phyloP scores from a whole-genome alignment of 306 rosid species.

The Purshia tridentata region DNA sequence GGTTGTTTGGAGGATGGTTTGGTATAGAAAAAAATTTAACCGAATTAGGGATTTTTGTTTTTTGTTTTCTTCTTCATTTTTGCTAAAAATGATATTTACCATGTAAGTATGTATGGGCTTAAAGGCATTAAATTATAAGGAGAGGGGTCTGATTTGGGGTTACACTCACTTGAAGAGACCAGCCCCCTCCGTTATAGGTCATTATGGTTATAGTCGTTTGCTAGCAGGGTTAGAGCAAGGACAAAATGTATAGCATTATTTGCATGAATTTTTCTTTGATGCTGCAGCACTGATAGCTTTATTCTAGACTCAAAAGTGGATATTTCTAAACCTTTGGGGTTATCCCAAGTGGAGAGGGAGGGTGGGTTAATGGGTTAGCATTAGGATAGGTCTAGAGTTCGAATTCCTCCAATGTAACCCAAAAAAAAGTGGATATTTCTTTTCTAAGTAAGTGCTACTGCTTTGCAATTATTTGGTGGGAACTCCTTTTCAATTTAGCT shows the following conservation, averaged over 20 bases:
- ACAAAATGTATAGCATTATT: neutral
- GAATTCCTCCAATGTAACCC: no score
- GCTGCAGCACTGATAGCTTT: neutral
- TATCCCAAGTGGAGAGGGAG: neutral
- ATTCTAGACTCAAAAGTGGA: neutral
- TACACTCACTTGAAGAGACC: neutral
- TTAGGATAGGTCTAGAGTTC: neutral
- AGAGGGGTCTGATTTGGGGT: neutral
- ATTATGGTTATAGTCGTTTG: neutral
- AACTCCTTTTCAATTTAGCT: no score
- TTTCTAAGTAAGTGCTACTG: no score
- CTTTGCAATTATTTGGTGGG: no score
- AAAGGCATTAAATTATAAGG: neutral
- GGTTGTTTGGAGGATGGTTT: neutral
- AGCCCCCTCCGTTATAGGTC: neutral
- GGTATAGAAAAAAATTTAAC: neutral
- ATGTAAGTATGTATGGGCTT: neutral
- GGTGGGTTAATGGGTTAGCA: neutral
- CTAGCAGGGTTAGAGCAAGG: neutral
- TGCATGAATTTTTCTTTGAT: neutral
- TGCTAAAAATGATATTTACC: neutral
- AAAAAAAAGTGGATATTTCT: no score
- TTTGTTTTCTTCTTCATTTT: neutral
- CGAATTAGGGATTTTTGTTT: neutral
- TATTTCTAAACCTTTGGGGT: no score